These are phyloP conservation scores for Insectozyma bohioensis DNA, from an alignment of 1,139 yeast species.

Conservation along the genomic window DNA sequence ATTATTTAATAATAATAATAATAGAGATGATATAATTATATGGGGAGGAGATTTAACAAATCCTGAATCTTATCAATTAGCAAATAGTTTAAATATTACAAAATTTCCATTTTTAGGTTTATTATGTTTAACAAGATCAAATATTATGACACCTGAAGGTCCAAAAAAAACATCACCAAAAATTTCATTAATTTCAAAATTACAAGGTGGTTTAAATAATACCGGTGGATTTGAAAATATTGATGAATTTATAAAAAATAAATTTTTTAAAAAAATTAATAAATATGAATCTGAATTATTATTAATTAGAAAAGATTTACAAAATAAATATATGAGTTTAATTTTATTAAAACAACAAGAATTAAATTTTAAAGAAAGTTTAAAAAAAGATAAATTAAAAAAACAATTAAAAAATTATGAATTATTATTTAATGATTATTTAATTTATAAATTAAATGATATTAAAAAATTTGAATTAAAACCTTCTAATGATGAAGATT, in stretches of 20 bases:
- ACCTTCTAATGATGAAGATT: conserved; percentile 17
- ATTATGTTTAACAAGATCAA: conserved; percentile 54
- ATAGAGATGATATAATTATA: conserved; percentile 53
- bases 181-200: conserved; percentile 60
- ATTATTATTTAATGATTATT: conserved; percentile 27
- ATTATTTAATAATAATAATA: conserved; percentile 31
- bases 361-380: conserved; percentile 68
- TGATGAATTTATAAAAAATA: conserved; percentile 29
- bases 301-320: conserved; percentile 58
- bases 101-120: conserved; percentile 80
- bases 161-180: conserved; percentile 51
- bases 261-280: conserved; percentile 44
- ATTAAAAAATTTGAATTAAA: conserved; percentile 22
- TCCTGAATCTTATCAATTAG: conserved; percentile 82
- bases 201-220: conserved; percentile 54
- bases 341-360: conserved; percentile 73
- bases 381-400: conserved; percentile 53
- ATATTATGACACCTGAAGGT: conserved; percentile 61
- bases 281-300: conserved; percentile 63
- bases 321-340: conserved; percentile 60
- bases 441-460: conserved; percentile 50
- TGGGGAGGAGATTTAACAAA: conserved; percentile 90
- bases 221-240: conserved; percentile 7
- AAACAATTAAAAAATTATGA: conserved; percentile 21
- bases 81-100: conserved; percentile 71